Evolutionary conservation across 2,329 filamentous ascomycete genomes (phyloP).

Genomic region (Fusarium pseudograminearum): DNA sequence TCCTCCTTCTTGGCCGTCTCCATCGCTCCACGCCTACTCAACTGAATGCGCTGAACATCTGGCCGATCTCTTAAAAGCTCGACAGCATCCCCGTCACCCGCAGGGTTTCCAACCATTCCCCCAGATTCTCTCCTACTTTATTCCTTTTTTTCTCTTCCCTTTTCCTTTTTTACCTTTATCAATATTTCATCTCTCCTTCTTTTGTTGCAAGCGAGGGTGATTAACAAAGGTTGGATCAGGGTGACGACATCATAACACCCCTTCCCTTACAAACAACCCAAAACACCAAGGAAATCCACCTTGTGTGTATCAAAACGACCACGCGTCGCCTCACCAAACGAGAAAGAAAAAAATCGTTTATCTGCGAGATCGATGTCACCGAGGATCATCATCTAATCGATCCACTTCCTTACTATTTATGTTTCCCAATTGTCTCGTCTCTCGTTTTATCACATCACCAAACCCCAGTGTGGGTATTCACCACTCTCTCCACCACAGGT

Average conservation of each 20-base stretch:
- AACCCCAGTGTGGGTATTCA: slow-evolving; percentile 22
- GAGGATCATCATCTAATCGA: slow-evolving; percentile 35
- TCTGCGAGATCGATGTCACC: slow-evolving; percentile 35
- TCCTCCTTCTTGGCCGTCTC: slow-evolving; percentile 36
- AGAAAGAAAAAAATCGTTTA: slow-evolving; percentile 6
- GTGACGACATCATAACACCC: slow-evolving; percentile 16
- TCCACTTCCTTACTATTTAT: slow-evolving; percentile 25
- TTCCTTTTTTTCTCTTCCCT: slow-evolving; percentile 11
- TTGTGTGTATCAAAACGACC: slow-evolving; percentile 10
- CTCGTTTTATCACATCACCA: slow-evolving; percentile 27
- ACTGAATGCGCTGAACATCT: slow-evolving; percentile 13
- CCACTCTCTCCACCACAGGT: slow-evolving; percentile 31
- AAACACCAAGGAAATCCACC: slow-evolving; percentile 30
- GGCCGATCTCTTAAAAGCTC: slow-evolving; percentile 46
- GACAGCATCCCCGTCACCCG: slow-evolving; percentile 36
- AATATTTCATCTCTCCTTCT: not conserved
- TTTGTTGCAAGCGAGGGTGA: not conserved
- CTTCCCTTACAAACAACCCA: not conserved
- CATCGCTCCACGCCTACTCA: slow-evolving; percentile 14
- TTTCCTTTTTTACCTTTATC: slow-evolving; percentile 1
- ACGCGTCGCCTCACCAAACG: slow-evolving; percentile 17
- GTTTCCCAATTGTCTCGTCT: slow-evolving; percentile 10
- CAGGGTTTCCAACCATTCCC: slow-evolving; percentile 33
- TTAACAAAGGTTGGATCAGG: not conserved
- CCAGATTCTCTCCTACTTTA: slow-evolving; percentile 26